Percentiles rank a stretch among this genome's conserved stretches.
These are phyloP conservation scores for Galeopsis tetrahit DNA, from an alignment of 257 asterid species.

Conservation along the genomic window DNA sequence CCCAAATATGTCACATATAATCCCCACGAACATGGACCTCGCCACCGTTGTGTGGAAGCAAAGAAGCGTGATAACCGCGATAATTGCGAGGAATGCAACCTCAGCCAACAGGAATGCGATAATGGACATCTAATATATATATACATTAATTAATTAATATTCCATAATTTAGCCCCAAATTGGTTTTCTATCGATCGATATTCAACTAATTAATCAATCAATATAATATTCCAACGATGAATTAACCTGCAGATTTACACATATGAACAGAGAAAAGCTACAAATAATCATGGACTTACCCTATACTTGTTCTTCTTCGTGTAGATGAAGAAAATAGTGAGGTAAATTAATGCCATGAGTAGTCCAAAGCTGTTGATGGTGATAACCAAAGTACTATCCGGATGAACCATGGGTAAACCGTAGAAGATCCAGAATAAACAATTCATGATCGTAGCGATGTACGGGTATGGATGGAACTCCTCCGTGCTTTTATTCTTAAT, in stretches of 20 bases:
- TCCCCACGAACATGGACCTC: conserved; percentile 63
- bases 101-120: conserved; percentile 32
- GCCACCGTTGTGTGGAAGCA: conserved; percentile 36
- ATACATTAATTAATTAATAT: neutral
- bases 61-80: conserved; percentile 42
- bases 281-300: conserved; percentile 33
- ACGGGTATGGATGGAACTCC: conserved; percentile 78
- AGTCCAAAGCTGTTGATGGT: conserved; percentile 62
- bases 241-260: no score
- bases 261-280: no score
- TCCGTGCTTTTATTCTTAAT: conserved; percentile 53
- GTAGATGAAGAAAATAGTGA: conserved; percentile 48
- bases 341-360: conserved; percentile 43
- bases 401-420: conserved; percentile 64
- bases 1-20: conserved; percentile 55
- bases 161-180: no score
- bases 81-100: conserved; percentile 16
- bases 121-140: conserved; percentile 49
- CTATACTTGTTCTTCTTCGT: conserved; percentile 36
- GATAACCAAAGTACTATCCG: conserved; percentile 53
- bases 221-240: no score
- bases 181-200: no score
- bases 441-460: conserved; percentile 56
- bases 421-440: conserved; percentile 74
- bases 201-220: neutral